Percentiles rank a stretch among this genome's conserved stretches.
phyloP scores from a whole-genome alignment of 179 eudicot species.

The Camellia oleifera region DNA sequence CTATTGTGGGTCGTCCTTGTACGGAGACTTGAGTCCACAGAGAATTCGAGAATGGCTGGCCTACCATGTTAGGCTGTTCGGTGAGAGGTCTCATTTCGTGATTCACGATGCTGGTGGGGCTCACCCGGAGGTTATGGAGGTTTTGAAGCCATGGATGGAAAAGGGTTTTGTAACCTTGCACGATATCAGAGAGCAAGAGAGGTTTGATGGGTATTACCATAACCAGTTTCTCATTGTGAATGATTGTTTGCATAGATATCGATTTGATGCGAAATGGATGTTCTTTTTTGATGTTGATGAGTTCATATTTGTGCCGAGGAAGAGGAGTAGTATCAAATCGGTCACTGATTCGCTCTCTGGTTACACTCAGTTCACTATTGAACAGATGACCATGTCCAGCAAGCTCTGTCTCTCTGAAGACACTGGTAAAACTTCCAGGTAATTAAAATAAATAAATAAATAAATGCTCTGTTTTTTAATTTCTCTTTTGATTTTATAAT shows the following conservation, averaged over 20 bases:
- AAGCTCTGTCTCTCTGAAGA: constrained; percentile 64
- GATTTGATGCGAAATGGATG: constrained; percentile 70
- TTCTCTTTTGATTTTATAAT: background rate
- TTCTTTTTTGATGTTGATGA: constrained; percentile 87
- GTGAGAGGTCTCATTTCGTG: constrained; percentile 65
- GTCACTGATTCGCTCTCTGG: constrained; percentile 46
- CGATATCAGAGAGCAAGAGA: constrained; percentile 63
- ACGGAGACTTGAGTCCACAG: constrained; percentile 68
- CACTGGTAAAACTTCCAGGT: constrained; percentile 42
- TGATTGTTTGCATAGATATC: constrained; percentile 70
- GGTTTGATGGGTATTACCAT: constrained; percentile 88
- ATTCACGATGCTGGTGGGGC: constrained; percentile 84
- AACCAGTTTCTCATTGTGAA: constrained; percentile 67
- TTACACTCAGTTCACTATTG: constrained; percentile 56
- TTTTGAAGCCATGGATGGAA: constrained; percentile 75
- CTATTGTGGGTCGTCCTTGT: constrained; percentile 76
- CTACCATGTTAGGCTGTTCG: constrained; percentile 62
- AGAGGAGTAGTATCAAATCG: constrained; percentile 30
- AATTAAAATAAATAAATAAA: background rate
- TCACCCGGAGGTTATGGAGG: constrained; percentile 54
- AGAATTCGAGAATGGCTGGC: constrained; percentile 85
- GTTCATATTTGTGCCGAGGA: constrained; percentile 44
- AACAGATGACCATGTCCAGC: constrained; percentile 69
- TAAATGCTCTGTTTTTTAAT: background rate
- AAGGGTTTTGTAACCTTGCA: constrained; percentile 67